Evolutionary conservation across 805 yeast genomes (phyloP), one percentile per base, ranked within the genome.

Genomic region (Ogataea nitratoaversa): DNA sequence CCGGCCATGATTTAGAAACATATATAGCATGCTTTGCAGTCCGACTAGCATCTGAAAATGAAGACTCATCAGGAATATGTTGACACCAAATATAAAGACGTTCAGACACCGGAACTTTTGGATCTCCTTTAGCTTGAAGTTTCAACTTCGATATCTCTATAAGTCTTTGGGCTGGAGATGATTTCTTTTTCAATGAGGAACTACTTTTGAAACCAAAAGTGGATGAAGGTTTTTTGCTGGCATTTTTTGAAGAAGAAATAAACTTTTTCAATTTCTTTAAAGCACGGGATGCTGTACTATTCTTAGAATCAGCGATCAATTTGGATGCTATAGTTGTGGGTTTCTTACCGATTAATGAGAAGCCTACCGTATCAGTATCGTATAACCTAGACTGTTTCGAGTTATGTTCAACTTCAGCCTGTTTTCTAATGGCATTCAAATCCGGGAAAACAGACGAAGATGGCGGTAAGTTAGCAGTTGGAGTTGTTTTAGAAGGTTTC

Each of bases 1-100:
- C 70, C 0, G 79, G 75, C 83, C 84, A 79, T 22, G 67, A 60
- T 41, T 69, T 73, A 14, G 76, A 75, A 12, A 78, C 70, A 54
- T 53, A 80, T 16, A 77, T 52, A 1, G 72, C 65, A 16, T 52
- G 54, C 29, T 60, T 38, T 14, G 38, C 42, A 43, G 37, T 45
- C 14, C 32, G 47, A 7, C 33, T 32, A 6, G 43, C 29, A 9
- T 43, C 29, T n/a, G 37, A 35, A 18, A 41, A 39, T 13, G 38
- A 31, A 17, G 32, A 34, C 36, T 42, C 63, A 38, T 59, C 60
- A 22, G 68, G 59, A 16, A 75, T 57, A 42, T 67, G 70, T 25
- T 68, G 55, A 19, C 71, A 66, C 72, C 75, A 72, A 12, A 76
- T 56, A 48, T 77, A 74, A 1, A 78, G 57, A 30, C 83, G 53